These are phyloP conservation scores for Tolypocladium album DNA, from an alignment of 2,329 filamentous ascomycete genomes.

Conservation along the genomic window DNA sequence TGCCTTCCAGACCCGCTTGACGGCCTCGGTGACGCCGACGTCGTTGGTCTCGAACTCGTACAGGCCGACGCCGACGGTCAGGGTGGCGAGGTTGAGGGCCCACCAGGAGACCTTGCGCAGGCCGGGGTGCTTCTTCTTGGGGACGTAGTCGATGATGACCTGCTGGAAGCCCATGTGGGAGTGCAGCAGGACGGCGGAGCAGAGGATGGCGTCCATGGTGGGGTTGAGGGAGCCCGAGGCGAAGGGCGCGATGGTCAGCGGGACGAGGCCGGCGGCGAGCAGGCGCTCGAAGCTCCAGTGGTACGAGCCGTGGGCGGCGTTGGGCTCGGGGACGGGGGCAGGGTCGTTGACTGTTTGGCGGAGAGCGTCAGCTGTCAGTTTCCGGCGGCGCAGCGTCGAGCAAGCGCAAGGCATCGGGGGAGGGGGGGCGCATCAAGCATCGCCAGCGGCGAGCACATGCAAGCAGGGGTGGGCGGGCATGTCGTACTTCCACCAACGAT, in stretches of 20 bases:
- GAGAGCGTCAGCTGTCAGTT: slow-evolving; percentile 1
- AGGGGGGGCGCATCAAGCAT: background rate
- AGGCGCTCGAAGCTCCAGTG: slow-evolving; percentile 96
- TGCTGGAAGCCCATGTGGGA: slow-evolving; percentile 94
- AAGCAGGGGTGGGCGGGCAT: background rate
- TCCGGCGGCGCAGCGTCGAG: background rate
- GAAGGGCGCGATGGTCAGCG: slow-evolving; percentile 83
- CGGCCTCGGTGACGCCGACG: slow-evolving; percentile 80
- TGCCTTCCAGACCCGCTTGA: slow-evolving; percentile 85
- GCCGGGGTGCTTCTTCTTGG: slow-evolving; percentile 56
- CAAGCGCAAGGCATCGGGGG: too few relatives aligned
- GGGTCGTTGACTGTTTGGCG: slow-evolving; percentile 67
- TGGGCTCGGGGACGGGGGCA: slow-evolving; percentile 58
- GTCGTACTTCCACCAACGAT: slow-evolving; percentile 63
- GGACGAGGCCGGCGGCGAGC: slow-evolving; percentile 70
- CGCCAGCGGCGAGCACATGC: background rate
- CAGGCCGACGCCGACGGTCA: slow-evolving; percentile 74
- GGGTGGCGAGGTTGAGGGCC: slow-evolving; percentile 67
- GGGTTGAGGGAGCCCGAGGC: slow-evolving; percentile 88
- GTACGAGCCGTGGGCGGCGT: slow-evolving; percentile 82
- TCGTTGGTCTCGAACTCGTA: slow-evolving; percentile 99
- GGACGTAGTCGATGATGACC: slow-evolving; percentile 86
- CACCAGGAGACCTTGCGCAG: slow-evolving; percentile 60
- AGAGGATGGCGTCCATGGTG: slow-evolving; percentile 73
- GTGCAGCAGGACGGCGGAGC: slow-evolving; percentile 76